phyloP scores from a whole-genome alignment of 352 stramenopile genomes.

The Globisporangium barbulae region DNA sequence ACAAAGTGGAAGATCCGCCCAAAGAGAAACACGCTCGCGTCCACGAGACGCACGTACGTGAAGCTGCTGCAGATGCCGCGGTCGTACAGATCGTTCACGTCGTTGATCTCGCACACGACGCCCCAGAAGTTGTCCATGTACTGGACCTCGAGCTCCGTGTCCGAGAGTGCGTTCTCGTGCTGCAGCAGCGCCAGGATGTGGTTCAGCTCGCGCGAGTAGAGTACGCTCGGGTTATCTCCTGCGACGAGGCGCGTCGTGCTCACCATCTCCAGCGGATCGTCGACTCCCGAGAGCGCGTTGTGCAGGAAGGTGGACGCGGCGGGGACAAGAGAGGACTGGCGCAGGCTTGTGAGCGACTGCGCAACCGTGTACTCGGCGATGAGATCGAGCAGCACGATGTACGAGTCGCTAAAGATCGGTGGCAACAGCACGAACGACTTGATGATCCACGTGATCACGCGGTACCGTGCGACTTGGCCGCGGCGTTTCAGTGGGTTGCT shows the following conservation, averaged over 20 bases:
- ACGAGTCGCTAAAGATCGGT: conserved; percentile 79
- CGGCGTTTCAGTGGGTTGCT: conserved; percentile 75
- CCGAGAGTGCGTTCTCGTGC: conserved; percentile 67
- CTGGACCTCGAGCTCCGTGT: conserved; percentile 82
- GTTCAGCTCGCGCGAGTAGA: conserved; percentile 81
- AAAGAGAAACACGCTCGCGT: conserved; percentile 76
- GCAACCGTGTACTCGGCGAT: conserved; percentile 77
- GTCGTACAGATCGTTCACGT: conserved; percentile 26
- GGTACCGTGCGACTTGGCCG: conserved; percentile 75
- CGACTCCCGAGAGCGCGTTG: conserved; percentile 46
- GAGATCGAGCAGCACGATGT: conserved; percentile 73
- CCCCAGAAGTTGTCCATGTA: conserved; percentile 79
- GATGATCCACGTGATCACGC: conserved; percentile 73
- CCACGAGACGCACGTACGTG: conserved; percentile 77
- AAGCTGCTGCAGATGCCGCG: conserved; percentile 61
- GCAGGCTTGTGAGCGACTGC: conserved; percentile 71
- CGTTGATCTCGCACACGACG: conserved; percentile 32
- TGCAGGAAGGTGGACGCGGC: conserved; percentile 64
- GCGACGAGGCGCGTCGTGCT: conserved; percentile 48
- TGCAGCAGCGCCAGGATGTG: conserved; percentile 66
- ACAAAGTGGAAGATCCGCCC: conserved; percentile 74
- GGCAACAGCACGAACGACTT: conserved; percentile 75
- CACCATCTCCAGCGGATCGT: conserved; percentile 63
- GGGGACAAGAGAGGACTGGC: conserved; percentile 49
- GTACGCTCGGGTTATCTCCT: conserved; percentile 54